Conservation (phyloP, 805 yeast genomes). For the Candida silvicultrix region DNA sequence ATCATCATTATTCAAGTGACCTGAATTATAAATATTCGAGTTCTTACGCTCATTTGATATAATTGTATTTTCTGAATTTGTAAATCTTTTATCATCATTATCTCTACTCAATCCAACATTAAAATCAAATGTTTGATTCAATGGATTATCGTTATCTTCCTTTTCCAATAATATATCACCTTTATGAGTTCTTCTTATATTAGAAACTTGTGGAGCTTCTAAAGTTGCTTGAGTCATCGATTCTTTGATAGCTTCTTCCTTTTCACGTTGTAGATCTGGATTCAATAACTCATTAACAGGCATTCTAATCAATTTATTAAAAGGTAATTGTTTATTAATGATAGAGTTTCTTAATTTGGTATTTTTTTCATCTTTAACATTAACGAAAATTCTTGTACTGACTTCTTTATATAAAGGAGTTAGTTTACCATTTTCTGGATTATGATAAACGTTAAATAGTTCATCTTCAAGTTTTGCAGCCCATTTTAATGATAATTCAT, state of each 20-base stretch:
- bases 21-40: conserved; percentile 5
- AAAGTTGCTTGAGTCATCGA: conserved; percentile 64
- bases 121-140: conserved; percentile 20
- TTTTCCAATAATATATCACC: conserved; percentile 79
- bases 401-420: conserved; percentile 46
- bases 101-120: conserved; percentile 23
- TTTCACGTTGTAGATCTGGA: conserved; percentile 65
- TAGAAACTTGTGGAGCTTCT: conserved; percentile 51
- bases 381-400: conserved; percentile 60
- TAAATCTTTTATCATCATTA: conserved; percentile 17
- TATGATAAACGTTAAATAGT: conserved; percentile 33
- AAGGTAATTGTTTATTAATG: conserved; percentile 43
- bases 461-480: conserved; percentile 47
- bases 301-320: conserved; percentile 55
- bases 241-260: conserved; percentile 65
- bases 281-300: conserved; percentile 72
- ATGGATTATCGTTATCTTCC: conserved; percentile 26
- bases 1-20: conserved; percentile 10
- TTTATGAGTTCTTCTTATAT: conserved; percentile 75
- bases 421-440: conserved; percentile 14
- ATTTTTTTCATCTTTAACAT: conserved; percentile 55
- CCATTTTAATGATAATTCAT: conserved; percentile 36
- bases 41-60: conserved; percentile 10
- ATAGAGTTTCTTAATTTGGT: conserved; percentile 51
- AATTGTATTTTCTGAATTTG: conserved; percentile 9